Conservation (phyloP, 202 grass and related monocot species). For the Setaria italica region DNA sequence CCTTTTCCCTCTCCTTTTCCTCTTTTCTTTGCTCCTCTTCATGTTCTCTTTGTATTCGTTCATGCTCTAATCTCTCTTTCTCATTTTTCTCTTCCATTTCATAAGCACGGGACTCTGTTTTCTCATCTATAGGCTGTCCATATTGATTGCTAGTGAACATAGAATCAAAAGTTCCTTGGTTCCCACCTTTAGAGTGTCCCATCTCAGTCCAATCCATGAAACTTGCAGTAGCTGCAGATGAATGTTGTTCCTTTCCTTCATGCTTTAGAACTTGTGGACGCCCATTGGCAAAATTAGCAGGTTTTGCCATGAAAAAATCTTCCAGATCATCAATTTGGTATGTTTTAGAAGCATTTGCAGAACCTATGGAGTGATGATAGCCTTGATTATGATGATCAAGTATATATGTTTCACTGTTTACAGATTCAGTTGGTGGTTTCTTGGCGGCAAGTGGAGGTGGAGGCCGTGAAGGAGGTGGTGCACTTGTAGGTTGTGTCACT, state of each 20-base stretch:
- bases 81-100: conserved; percentile 33
- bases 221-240: conserved; percentile 58
- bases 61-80: conserved; percentile 34
- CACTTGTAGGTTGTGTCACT: conserved; percentile 72
- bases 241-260: conserved; percentile 52
- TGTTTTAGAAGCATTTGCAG: conserved; percentile 36
- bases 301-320: conserved; percentile 59
- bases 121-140: conserved; percentile 40
- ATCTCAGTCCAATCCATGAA: conserved; percentile 65
- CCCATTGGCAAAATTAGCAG: conserved; percentile 40
- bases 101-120: conserved; percentile 13
- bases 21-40: background rate
- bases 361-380: conserved; percentile 46
- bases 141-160: conserved; percentile 15
- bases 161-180: conserved; percentile 44
- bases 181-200: conserved; percentile 57
- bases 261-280: conserved; percentile 30
- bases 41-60: conserved; percentile 43
- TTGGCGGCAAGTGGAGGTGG: conserved; percentile 63
- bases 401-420: conserved; percentile 23
- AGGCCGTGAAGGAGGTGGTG: conserved; percentile 65
- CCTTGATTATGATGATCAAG: conserved; percentile 35
- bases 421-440: conserved; percentile 23
- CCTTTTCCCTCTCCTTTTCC: no score
- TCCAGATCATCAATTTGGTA: conserved; percentile 64